Evolutionary conservation across 2,329 filamentous ascomycete species (phyloP).

Genomic region (Lizonia empirigonia): DNA sequence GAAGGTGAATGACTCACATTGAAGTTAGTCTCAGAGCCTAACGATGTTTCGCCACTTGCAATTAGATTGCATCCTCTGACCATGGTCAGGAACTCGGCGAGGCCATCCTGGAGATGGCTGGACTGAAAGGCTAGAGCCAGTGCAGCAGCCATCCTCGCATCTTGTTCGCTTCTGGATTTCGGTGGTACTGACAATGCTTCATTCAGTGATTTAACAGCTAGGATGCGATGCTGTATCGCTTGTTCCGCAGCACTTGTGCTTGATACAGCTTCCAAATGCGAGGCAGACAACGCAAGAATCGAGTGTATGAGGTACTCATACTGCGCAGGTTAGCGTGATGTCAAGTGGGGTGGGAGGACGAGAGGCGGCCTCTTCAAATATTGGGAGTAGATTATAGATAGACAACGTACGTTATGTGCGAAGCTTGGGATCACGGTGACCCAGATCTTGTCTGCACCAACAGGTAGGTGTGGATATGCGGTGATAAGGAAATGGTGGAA

Average conservation of each 20-base stretch:
- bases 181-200: slow-evolving; percentile 45
- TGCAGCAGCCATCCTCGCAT: slow-evolving; percentile 47
- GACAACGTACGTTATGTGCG: slow-evolving; percentile 64
- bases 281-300: slow-evolving; percentile 70
- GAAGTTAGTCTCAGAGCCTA: slow-evolving; percentile 35
- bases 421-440: slow-evolving; percentile 69
- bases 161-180: slow-evolving; percentile 39
- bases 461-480: slow-evolving; percentile 67
- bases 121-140: slow-evolving; percentile 48
- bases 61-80: slow-evolving; percentile 47
- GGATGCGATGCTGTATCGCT: slow-evolving; percentile 68
- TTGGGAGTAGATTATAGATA: not conserved
- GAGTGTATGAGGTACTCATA: slow-evolving; percentile 74
- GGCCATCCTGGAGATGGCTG: slow-evolving; percentile 46
- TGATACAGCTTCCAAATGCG: slow-evolving; percentile 62
- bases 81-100: slow-evolving; percentile 48
- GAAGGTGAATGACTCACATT: slow-evolving; percentile 25
- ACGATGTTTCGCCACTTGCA: slow-evolving; percentile 31
- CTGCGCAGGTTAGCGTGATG: slow-evolving; percentile 43
- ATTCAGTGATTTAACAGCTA: slow-evolving; percentile 62
- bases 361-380: not conserved
- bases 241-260: slow-evolving; percentile 59
- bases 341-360: not conserved
- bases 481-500: slow-evolving; percentile 70
- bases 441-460: slow-evolving; percentile 71